Base-by-base conservation (phyloP, 352 stramenopile genomes). In the Phytopythium montanum region DNA sequence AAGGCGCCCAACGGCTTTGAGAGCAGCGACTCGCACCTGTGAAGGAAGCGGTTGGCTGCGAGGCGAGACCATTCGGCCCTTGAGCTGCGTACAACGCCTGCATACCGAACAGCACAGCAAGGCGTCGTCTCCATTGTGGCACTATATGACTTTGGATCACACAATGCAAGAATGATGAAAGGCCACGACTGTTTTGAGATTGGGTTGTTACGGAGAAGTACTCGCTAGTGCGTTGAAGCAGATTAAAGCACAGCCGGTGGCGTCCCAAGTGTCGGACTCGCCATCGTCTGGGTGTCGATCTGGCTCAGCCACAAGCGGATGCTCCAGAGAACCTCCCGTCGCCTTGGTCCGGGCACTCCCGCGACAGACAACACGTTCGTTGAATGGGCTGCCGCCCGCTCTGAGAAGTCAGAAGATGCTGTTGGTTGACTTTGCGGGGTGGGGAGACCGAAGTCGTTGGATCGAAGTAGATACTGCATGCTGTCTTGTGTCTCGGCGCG, bases 1-100 rank as follows among this genome's bases (percentile, higher is more conserved):
- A 77, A 82, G 56, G 59, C 56, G 19, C 51, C 71, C 49, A 90
- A 89, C 56, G 82, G 72, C 31, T 92, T 92, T 31, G 77, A 87
- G 18, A 44, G 34, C 36, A 28, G 23, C 34, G 36, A 48, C 34
- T 49, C 34, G 33, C 52, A 36, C 3, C 34, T 58, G 19, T 58
- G 38, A 58, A 21, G 21, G 38, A 58, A 21, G 21, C 21, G 9
- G 3, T 23, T 31, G 3, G n/a, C 8, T 3, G 1, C 18, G 38
- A 44, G 38, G 38, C 14, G 16, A 21, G 38, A 21, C 13, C 8
- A 19, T 21, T 44, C 31, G 38, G 14, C 34, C 34, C 34, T 44
- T 6, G 14, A 44, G 13, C 0, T 21, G 38, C n/a, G 14, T 18
- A 18, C 1, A 6, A 19, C 21, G 38, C 38, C 21, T 1, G 5